phyloP scores from a whole-genome alignment of 371 early-diverging fungal species.

The Mortierella sp. region DNA sequence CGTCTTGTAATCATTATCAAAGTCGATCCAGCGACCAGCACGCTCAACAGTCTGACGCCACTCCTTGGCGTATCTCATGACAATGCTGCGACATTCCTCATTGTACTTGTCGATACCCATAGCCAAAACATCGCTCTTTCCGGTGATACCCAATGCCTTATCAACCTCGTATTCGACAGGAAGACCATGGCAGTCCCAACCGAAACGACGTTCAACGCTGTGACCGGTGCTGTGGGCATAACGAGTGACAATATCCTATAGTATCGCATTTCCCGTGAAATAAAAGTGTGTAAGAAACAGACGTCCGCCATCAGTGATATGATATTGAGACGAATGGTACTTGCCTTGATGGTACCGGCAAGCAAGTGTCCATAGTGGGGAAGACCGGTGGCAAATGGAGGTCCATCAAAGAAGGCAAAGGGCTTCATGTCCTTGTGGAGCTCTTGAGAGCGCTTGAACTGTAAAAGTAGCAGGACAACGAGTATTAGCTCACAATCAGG shows the following conservation, averaged over 20 bases:
- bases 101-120: slow-evolving; percentile 99
- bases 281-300: not conserved
- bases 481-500: not conserved
- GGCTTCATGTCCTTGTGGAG: slow-evolving; percentile 91
- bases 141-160: slow-evolving; percentile 94
- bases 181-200: slow-evolving; percentile 99
- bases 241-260: slow-evolving; percentile 97
- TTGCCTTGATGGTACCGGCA: slow-evolving; percentile 99
- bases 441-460: slow-evolving; percentile 92
- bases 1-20: slow-evolving; percentile 99
- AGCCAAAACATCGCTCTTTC: slow-evolving; percentile 91
- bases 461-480: not conserved
- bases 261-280: not conserved
- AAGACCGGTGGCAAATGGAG: slow-evolving; percentile 99
- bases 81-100: slow-evolving; percentile 98
- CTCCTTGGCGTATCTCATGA: slow-evolving; percentile 97
- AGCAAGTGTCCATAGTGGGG: slow-evolving; percentile 99
- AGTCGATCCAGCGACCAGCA: slow-evolving; percentile 99
- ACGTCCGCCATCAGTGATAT: not conserved
- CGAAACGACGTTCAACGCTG: slow-evolving; percentile 98
- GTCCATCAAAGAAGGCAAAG: slow-evolving; percentile 99
- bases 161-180: slow-evolving; percentile 99
- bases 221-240: slow-evolving; percentile 98
- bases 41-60: slow-evolving; percentile 98
- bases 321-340: not conserved